Percentiles rank a stretch among this genome's conserved stretches.
phyloP scores from a whole-genome alignment of 306 rosid species.

The Malus sieversii region DNA sequence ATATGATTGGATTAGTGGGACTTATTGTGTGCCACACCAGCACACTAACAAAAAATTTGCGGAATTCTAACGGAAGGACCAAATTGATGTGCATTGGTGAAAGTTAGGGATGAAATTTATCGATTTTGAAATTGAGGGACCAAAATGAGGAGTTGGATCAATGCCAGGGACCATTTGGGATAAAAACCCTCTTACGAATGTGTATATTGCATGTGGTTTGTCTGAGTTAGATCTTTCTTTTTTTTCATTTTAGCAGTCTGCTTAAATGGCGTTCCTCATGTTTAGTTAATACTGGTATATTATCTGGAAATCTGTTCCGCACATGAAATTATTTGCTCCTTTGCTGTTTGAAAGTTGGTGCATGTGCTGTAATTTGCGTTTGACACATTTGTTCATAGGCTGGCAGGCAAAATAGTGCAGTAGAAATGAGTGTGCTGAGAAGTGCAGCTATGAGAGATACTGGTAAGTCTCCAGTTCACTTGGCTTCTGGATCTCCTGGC shows the following conservation, averaged over 20 bases:
- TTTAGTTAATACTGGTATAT: not conserved
- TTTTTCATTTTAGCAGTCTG: not conserved
- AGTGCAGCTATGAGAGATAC: conserved; percentile 60
- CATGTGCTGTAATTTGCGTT: conserved; percentile 17
- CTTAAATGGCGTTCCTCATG: not conserved
- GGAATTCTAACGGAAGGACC: too few species aligned
- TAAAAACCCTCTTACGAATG: not conserved
- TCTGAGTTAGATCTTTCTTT: not conserved
- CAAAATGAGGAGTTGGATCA: too few species aligned
- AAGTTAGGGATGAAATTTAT: too few species aligned
- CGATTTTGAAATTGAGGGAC: too few species aligned
- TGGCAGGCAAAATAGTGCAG: conserved; percentile 60
- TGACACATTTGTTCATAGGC: conserved; percentile 48
- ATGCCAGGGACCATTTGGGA: too few species aligned
- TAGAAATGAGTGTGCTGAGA: conserved; percentile 56
- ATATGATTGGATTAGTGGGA: too few species aligned
- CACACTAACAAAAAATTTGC: too few species aligned
- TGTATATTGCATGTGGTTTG: not conserved
- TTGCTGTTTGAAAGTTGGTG: conserved; percentile 8
- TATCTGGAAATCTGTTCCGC: not conserved
- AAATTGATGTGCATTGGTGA: too few species aligned
- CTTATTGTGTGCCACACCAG: too few species aligned
- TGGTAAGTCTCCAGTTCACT: conserved; percentile 64
- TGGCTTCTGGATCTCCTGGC: conserved; percentile 33
- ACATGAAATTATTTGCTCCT: not conserved